These are phyloP conservation scores for Yarrowia divulgata DNA, from an alignment of 805 yeast species.

Conservation along the genomic window DNA sequence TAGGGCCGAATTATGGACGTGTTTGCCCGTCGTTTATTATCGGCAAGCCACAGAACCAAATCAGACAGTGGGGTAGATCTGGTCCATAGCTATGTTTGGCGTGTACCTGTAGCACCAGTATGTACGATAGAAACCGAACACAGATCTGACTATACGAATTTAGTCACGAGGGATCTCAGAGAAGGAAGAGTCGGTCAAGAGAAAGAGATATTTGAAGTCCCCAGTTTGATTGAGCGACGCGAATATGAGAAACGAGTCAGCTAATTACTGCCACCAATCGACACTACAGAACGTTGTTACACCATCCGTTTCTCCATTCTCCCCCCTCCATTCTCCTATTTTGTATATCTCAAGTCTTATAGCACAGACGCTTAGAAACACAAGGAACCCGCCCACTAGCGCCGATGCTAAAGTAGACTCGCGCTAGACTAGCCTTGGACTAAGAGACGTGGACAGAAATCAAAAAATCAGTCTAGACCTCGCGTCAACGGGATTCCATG, in stretches of 20 bases:
- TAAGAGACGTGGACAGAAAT: not conserved
- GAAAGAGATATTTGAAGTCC: no score
- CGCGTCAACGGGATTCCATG: constrained; percentile 31
- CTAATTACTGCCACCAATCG: no score
- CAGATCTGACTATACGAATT: no score
- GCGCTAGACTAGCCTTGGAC: not conserved
- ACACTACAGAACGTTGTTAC: no score
- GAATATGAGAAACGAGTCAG: no score
- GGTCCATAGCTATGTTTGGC: not conserved
- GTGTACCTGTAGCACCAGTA: no score
- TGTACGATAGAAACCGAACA: no score
- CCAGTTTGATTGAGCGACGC: no score
- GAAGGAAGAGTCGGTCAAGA: no score
- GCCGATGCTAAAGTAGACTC: not conserved
- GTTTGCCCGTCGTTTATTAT: not conserved
- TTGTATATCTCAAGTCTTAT: not conserved
- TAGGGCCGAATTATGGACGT: not conserved
- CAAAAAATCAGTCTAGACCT: constrained; percentile 16
- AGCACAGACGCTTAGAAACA: constrained; percentile 10
- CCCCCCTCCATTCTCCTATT: constrained; percentile 12
- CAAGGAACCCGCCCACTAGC: constrained; percentile 33
- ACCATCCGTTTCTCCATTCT: not conserved
- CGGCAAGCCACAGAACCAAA: not conserved
- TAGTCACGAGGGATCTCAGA: no score
- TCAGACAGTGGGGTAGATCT: constrained; percentile 14